Evolutionary conservation across 257 asterid species (phyloP), one percentile per base, ranked within the genome.

Genomic region (Solanum gandarillasii): DNA sequence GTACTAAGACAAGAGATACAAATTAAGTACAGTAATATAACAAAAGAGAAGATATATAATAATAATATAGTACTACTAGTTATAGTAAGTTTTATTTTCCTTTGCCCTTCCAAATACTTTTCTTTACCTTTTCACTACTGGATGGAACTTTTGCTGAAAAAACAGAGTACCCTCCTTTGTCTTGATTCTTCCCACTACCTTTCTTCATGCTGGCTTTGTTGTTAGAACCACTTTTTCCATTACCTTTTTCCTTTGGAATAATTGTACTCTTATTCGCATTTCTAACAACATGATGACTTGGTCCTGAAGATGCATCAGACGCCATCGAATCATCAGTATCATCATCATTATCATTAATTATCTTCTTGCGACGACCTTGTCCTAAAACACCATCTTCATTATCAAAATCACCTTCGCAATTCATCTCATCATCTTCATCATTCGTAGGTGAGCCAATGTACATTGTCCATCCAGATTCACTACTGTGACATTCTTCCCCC

Each of bases 391-490:
- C 88, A 25, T 71, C 85, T 5, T 48, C 85, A 6, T 83, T 52
- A 2, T 87, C 89, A 35, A 48, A 74, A 23, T 87, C 89, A 0
- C 16, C 85, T 41, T 18, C 74, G 7, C 29, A 21, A 21, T 83
- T 58, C n/a, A 12, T 81, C 87, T 55, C 70, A 35, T 68, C 76
- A 4, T 87, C 70, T 9, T 60, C 91, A 0, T 76, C 88, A 6
- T 83, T 73, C 14, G 31, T 12, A 43, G 93, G 87, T 12, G 92
- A 90, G n/a, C 92, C 93, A 83, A 91, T 91, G 87, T 91, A 91
- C 93, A 91, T 91, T 41, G 93, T 91, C 93, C 93, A 91, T 12
- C 93, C 93, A 31, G 93, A 91, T 89, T 91, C 93, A 87, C 91
- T 86, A 87, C 93, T 91, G 85, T 91, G 90, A 82, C 93, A 91